These are phyloP conservation scores for Saccharomycopsis phalli DNA, from an alignment of 1,139 yeast genomes.

Conservation along the genomic window DNA sequence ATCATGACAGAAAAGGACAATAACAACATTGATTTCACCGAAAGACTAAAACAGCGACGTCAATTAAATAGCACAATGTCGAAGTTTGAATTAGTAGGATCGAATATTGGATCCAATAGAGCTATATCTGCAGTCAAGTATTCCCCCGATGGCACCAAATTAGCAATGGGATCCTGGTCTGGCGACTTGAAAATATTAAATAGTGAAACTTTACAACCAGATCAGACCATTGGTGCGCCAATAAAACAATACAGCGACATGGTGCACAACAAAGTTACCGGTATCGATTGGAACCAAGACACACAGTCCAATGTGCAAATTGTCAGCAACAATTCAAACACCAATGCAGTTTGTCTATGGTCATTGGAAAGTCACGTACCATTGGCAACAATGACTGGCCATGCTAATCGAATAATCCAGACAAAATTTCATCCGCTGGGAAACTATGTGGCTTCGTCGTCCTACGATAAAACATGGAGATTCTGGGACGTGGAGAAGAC, in stretches of 20 bases:
- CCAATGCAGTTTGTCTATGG: conserved; percentile 16
- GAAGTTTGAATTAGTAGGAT: conserved; percentile 44
- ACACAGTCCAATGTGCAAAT: conserved; percentile 22
- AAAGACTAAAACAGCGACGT: conserved; percentile 40
- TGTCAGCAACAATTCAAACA: conserved; percentile 13
- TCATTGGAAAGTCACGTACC: conserved; percentile 20
- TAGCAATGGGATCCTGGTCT: conserved; percentile 81
- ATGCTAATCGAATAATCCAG: conserved; percentile 49
- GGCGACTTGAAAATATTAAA: conserved; percentile 54
- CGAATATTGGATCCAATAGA: conserved; percentile 61
- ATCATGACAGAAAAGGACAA: conserved; percentile 27
- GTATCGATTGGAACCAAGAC: conserved; percentile 50
- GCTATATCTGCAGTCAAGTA: conserved; percentile 57
- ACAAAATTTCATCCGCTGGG: conserved; percentile 61
- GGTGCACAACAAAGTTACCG: conserved; percentile 58
- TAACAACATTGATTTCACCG: conserved; percentile 23
- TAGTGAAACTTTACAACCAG: conserved; percentile 31
- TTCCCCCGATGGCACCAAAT: conserved; percentile 29
- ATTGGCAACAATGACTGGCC: conserved; percentile 30
- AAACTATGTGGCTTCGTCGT: conserved; percentile 52
- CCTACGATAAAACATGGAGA: conserved; percentile 85
- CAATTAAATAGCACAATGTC: conserved; percentile 32
- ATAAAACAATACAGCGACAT: conserved; percentile 24
- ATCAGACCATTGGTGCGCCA: conserved; percentile 5
- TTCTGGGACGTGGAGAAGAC: conserved; percentile 63